phyloP scores from a whole-genome alignment of 2,329 filamentous ascomycete genomes.

The Exophiala sp. region DNA sequence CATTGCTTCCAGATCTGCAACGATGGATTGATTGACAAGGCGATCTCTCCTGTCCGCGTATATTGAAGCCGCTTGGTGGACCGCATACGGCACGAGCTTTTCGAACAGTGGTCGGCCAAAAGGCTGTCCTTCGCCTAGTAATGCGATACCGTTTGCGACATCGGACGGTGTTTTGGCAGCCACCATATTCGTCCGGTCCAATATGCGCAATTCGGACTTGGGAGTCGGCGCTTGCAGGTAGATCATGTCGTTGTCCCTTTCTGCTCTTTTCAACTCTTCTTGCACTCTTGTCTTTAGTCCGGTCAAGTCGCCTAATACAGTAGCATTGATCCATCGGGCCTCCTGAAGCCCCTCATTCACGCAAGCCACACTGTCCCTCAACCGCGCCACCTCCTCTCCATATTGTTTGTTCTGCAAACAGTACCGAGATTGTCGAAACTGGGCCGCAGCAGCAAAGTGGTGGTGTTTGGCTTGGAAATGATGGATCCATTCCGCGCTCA shows the following conservation, averaged over 20 bases:
- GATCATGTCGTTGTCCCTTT: constrained; percentile 95
- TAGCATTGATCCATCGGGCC: constrained; percentile 71
- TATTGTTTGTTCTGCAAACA: constrained; percentile 91
- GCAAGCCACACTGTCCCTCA: constrained; percentile 75
- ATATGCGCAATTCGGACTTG: constrained; percentile 76
- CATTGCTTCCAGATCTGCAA: constrained; percentile 74
- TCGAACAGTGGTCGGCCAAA: constrained; percentile 82
- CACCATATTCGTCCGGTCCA: constrained; percentile 89
- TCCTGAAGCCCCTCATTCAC: constrained; percentile 84
- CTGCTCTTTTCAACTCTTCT: constrained; percentile 79
- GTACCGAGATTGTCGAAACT: constrained; percentile 84
- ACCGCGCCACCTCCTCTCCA: constrained; percentile 84
- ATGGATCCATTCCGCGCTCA: constrained; percentile 95
- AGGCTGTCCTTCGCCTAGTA: constrained; percentile 71
- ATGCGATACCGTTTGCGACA: constrained; percentile 70
- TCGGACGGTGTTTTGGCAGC: constrained; percentile 71
- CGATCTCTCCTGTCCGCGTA: constrained; percentile 88
- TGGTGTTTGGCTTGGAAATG: constrained; percentile 96
- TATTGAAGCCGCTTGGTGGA: constrained; percentile 89
- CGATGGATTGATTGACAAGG: constrained; percentile 81
- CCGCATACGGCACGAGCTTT: constrained; percentile 89
- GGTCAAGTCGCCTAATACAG: constrained; percentile 74
- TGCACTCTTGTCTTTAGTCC: constrained; percentile 74
- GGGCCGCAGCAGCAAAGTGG: constrained; percentile 91
- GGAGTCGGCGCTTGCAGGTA: constrained; percentile 80